Conservation (phyloP, 2,329 filamentous ascomycete genomes). For the Cladosporium sp. region DNA sequence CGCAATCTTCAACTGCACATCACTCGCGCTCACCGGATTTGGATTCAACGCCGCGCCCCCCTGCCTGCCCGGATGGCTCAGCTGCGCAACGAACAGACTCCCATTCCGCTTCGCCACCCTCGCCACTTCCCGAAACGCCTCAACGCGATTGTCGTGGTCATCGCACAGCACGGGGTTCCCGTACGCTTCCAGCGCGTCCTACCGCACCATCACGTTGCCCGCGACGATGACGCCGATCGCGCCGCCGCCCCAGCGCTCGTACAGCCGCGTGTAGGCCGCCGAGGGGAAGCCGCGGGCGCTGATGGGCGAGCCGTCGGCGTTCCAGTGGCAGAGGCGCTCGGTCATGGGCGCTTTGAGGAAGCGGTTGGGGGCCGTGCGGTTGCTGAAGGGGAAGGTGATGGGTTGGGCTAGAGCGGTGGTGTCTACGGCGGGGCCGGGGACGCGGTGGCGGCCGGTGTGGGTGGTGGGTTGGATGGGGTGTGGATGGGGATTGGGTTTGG, state of each 20-base stretch:
- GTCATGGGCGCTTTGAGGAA: conserved; percentile 30
- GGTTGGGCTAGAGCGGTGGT: conserved; percentile 16
- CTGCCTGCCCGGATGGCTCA: conserved; percentile 28
- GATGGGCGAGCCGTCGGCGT: conserved; percentile 19
- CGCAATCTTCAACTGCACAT: conserved; percentile 25
- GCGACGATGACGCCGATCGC: conserved; percentile 27
- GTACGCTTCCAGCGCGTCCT: conserved; percentile 27
- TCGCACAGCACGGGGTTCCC: conserved; percentile 27
- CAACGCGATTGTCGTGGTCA: conserved; percentile 22
- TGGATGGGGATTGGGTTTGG: conserved; percentile 20
- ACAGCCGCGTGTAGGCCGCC: conserved; percentile 22
- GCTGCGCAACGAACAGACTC: conserved; percentile 24
- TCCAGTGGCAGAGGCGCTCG: conserved; percentile 26
- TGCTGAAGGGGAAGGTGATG: conserved; percentile 27
- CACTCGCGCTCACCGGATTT: conserved; percentile 25
- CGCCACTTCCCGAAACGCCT: conserved; percentile 20
- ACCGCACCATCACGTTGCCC: conserved; percentile 27
- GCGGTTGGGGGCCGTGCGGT: conserved; percentile 23
- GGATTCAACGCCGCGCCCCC: conserved; percentile 24
- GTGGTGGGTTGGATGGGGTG: conserved; percentile 16
- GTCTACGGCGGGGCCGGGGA: conserved; percentile 20
- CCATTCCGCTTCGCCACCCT: conserved; percentile 22
- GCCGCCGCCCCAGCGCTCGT: conserved; percentile 26
- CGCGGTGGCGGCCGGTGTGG: conserved; percentile 19
- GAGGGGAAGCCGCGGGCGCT: conserved; percentile 23